phyloP scores from a whole-genome alignment of 1,284 basidiomycete species.

The Ustilago hordei region DNA sequence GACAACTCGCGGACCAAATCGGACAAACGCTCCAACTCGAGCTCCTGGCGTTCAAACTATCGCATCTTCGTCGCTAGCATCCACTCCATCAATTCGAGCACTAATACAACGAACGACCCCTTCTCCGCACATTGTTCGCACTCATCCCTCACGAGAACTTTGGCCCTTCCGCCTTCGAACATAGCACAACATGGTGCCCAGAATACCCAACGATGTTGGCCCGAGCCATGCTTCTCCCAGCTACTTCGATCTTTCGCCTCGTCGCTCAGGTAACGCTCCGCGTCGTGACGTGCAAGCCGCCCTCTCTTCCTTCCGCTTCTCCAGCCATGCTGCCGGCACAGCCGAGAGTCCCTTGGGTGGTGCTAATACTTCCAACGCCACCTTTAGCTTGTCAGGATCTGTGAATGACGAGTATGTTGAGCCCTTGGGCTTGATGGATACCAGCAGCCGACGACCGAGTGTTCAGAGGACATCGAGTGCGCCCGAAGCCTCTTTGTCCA shows the following conservation, averaged over 20 bases:
- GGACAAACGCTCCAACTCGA: not conserved
- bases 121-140: not conserved
- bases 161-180: not conserved
- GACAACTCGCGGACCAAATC: not conserved
- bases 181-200: slow-evolving; percentile 21
- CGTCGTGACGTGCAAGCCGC: slow-evolving; percentile 34
- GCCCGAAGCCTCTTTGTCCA: slow-evolving; percentile 35
- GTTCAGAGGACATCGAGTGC: slow-evolving; percentile 46
- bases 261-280: slow-evolving; percentile 28
- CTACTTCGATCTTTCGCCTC: slow-evolving; percentile 21
- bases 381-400: not conserved
- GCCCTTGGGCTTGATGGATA: slow-evolving; percentile 20
- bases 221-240: slow-evolving; percentile 14
- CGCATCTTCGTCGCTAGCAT: not conserved
- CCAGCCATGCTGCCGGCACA: slow-evolving; percentile 9
- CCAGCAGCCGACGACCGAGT: slow-evolving; percentile 37
- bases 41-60: not conserved
- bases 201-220: slow-evolving; percentile 26
- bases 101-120: not conserved
- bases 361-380: not conserved
- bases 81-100: not conserved
- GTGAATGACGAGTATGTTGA: slow-evolving; percentile 35
- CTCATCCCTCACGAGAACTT: not conserved
- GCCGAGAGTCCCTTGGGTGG: slow-evolving; percentile 19
- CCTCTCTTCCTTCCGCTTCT: slow-evolving; percentile 42